Evolutionary conservation across 1,284 basidiomycete species (phyloP), one percentile per base, ranked within the genome.

Genomic region (Gymnopus androsaceus): DNA sequence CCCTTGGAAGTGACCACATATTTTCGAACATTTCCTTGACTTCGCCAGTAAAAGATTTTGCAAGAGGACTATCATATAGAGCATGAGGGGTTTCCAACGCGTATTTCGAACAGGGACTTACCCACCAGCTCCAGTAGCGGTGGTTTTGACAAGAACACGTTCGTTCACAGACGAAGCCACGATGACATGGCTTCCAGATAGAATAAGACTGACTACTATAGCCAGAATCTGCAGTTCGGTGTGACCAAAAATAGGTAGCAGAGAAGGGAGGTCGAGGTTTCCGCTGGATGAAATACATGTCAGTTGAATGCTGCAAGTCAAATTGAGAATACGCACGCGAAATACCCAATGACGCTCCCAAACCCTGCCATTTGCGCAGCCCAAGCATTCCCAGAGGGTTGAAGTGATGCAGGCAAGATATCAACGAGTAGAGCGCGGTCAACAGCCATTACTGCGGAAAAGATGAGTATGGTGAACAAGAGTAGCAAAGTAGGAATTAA

Each of bases 381-480:
- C 95, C 96, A 99, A 0, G 95, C 96, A 69, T 95, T 98, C 0
- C 90, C 95, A 19, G 83, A 78, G 7, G 94, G 86, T 69, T 98
- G 96, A 47, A 86, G 79, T 0, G 80, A 71, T 0, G 89, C 77
- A 40, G 84, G 87, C 7, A 90, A 67, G 0, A 76, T 85, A 61
- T 91, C 88, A 1, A 95, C 87, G 15, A 94, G 74, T 4, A 94
- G 77, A 0, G 92, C 89, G 38, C 93, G 88, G 66, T 94, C 91
- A 27, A 92, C 82, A 0, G 93, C 91, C 70, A 90, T 87, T 1
- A 94, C 90, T 85, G 61, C 37, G 40, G 36, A 54, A 34, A 34
- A 28, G n/a, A 23, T 25, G 4, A 34, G 19, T 2, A 47, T 4
- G n/a, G 15, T 17, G 3, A 23, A 25, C n/a, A n/a, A 6, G 33